Percentiles rank a stretch among this genome's conserved stretches.
Evolutionary conservation across 352 stramenopile species (phyloP).

Genomic region (Phytopythium cucurbitacearum): DNA sequence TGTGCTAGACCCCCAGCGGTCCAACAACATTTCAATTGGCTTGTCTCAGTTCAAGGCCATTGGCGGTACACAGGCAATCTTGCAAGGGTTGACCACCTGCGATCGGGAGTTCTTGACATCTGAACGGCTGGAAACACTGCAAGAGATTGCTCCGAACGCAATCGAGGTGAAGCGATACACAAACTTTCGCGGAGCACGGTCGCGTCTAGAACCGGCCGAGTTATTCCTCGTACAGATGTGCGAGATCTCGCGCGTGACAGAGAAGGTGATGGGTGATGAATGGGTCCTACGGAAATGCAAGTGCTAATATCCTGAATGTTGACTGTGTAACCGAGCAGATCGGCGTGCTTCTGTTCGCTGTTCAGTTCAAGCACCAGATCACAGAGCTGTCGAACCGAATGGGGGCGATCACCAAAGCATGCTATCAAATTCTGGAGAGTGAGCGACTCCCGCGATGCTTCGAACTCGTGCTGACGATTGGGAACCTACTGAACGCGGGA

Average conservation of each 20-base stretch:
- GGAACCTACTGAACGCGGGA: constrained; percentile 71
- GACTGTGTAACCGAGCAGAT: constrained; percentile 32
- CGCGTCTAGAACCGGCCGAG: constrained; percentile 48
- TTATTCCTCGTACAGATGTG: constrained; percentile 74
- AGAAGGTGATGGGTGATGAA: constrained; percentile 43
- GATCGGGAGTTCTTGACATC: constrained; percentile 60
- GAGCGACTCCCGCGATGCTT: constrained; percentile 72
- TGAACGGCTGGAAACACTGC: constrained; percentile 52
- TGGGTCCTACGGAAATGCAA: not conserved
- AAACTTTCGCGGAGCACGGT: constrained; percentile 52
- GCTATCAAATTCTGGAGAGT: constrained; percentile 59
- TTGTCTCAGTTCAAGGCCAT: constrained; percentile 69
- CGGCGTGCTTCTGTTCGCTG: constrained; percentile 57
- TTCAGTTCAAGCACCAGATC: constrained; percentile 61
- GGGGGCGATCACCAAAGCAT: constrained; percentile 46
- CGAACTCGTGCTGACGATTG: constrained; percentile 69
- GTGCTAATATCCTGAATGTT: not conserved
- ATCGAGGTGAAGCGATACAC: constrained; percentile 71
- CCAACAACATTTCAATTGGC: constrained; percentile 81
- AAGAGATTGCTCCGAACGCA: constrained; percentile 62
- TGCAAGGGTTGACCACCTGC: constrained; percentile 40
- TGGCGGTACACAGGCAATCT: constrained; percentile 40
- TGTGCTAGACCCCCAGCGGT: constrained; percentile 64
- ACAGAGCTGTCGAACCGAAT: constrained; percentile 43
- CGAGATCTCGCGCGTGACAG: constrained; percentile 53